Base-by-base conservation (phyloP, 2,329 filamentous ascomycete species). In the Scedosporium apiospermum region DNA sequence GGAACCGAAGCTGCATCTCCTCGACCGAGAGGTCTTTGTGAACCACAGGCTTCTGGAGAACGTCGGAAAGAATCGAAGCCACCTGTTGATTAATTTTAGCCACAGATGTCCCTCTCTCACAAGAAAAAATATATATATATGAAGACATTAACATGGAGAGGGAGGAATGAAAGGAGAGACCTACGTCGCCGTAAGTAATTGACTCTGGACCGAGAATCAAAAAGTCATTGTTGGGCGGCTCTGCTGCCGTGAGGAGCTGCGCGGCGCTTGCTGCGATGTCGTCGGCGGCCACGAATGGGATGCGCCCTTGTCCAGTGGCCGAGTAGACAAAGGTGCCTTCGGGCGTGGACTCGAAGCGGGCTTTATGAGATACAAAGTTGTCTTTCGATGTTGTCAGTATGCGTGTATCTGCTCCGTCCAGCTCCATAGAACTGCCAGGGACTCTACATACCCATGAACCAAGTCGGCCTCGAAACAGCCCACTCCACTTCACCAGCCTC, bases 241-340 rank as follows among this genome's bases (percentile, higher is more conserved):
- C 68, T 27, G 70, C 62, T 18, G 74, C 71, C 6, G 73, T 77
- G 51, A 82, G 68, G 1, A 75, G 72, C 51, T 71, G 67, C 63
- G 74, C 73, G 1, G 76, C 78, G 2, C 79, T 75, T 3, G 73
- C 74, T 0, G 79, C 78, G 60, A 82, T 79, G 62, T 82, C 80
- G 30, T 74, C 68, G 5, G 75, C 74, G 14, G 75, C 75, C 4
- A 82, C 71, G 68, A 78, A 81, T 0, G 78, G 77, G n/a, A 81
- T 70, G 64, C 72, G 75, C 23, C 79, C 80, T 6, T 73, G 64
- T 2, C 72, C 74, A 1, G 75, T 73, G 0, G 78, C 78, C 6
- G 78, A 77, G 65, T 77, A 76, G 14, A 81, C 71, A 57, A 69
- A 74, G 65, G 72, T 71, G 60, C 78, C 72, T 4, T 75, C 68